Evolutionary conservation across 805 yeast species (phyloP).

Genomic region (Kazachstania martiniae): DNA sequence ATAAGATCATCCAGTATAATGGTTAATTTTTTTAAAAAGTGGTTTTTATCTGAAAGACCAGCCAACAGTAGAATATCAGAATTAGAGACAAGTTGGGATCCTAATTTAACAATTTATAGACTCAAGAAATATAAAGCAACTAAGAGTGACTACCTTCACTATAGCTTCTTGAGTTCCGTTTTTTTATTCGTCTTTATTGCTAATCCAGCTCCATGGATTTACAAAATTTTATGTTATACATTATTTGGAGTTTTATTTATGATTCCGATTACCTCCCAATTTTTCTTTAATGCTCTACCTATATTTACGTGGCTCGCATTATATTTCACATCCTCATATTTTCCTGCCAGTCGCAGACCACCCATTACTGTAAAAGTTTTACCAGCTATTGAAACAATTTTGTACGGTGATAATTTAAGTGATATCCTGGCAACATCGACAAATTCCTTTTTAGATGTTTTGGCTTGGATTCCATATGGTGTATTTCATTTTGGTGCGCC

Average conservation of each 20-base stretch:
- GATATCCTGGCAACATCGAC: conserved; percentile 71
- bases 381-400: conserved; percentile 84
- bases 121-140: conserved; percentile 35
- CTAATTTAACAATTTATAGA: conserved; percentile 31
- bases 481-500: conserved; percentile 85
- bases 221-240: conserved; percentile 26
- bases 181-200: conserved; percentile 47
- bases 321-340: conserved; percentile 65
- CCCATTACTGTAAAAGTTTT: conserved; percentile 80
- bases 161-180: conserved; percentile 40
- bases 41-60: conserved; percentile 46
- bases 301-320: conserved; percentile 77
- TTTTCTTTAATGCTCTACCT: conserved; percentile 74
- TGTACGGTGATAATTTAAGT: conserved; percentile 84
- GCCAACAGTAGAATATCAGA: conserved; percentile 33
- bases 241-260: conserved; percentile 38
- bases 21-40: conserved; percentile 38
- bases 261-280: conserved; percentile 73
- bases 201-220: conserved; percentile 42
- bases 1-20: too few species aligned
- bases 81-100: conserved; percentile 39
- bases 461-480: conserved; percentile 96
- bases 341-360: conserved; percentile 69
- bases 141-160: conserved; percentile 40
- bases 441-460: conserved; percentile 54